phyloP scores from a whole-genome alignment of 257 asterid species.

The Solanum etuberosum region DNA sequence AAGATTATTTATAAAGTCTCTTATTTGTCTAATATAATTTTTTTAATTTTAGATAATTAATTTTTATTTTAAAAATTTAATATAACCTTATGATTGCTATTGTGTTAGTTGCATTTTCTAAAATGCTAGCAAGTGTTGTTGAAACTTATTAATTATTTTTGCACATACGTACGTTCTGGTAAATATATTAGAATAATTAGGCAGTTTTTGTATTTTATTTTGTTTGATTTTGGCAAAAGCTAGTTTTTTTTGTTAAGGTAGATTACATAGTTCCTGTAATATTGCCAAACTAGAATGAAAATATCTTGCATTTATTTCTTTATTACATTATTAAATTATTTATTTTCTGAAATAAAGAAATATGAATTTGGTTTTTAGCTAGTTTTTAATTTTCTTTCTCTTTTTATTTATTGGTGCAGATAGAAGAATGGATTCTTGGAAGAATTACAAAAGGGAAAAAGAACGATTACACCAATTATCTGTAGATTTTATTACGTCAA shows the following conservation, averaged over 20 bases:
- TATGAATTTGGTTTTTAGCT: background rate
- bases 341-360: background rate
- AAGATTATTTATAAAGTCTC: too few species aligned
- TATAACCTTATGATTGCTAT: too few species aligned
- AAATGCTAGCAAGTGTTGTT: background rate
- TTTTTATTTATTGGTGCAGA: background rate
- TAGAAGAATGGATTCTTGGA: slow-evolving; percentile 12
- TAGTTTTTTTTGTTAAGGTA: background rate
- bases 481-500: background rate
- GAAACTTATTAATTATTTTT: background rate
- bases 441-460: slow-evolving; percentile 12
- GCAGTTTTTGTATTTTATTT: background rate
- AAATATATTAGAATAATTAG: background rate
- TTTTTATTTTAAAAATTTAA: background rate
- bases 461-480: background rate
- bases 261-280: background rate
- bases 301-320: background rate
- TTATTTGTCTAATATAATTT: too few species aligned
- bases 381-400: background rate
- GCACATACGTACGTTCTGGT: background rate
- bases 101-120: too few species aligned
- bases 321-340: background rate
- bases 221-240: background rate
- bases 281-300: background rate
- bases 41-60: too few species aligned